Evolutionary conservation across 2,329 filamentous ascomycete species (phyloP), one percentile per base, ranked within the genome.

Genomic region (Trichoderma breve): DNA sequence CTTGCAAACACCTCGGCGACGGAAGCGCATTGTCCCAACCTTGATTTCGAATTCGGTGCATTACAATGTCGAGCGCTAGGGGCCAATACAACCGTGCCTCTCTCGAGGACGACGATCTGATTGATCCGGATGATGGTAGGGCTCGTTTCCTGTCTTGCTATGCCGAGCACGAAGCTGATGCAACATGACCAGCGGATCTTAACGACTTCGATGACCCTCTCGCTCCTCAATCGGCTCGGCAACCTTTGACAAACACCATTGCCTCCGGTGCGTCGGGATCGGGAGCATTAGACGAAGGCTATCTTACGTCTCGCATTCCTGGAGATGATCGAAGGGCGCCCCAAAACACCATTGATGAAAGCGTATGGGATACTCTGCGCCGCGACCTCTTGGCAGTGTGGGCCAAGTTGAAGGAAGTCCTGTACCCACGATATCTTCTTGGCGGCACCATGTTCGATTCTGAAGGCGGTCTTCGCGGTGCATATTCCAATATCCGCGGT

Each of bases 381-480:
- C 92, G 96, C 76, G 96, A 99, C 81, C 84, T 99, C 75, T 83
- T 95, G 8, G 96, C 94, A 30, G 94, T 98, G 43, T 98, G 96
- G 95, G 93, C 93, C 83, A 99, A 99, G 87, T 94, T 99, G 91
- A 91, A 93, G 81, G 95, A 98, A 85, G 96, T 99, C 51, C 89
- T 99, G 73, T 99, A 94, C 83, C 96, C 96, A 21, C 95, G 95
- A 79, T 98, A 98, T 84, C 87, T 99, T 63, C 91, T 99, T 28
- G 89, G 88, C 43, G 89, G 89, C 34, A 89, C 87, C 72, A 90
- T 91, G 88, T 86, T 90, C 71, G 88, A 90, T 73, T 82, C 81
- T 55, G 82, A 85, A 5, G 83, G 83, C 43, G 86, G 86, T 12
- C 77, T 91, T 9, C 86, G 89, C 5, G 88, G 89, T 73, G 88